Conservation (phyloP, 768 basidiomycete genomes). For the Pilatotrama ljubarskyi region DNA sequence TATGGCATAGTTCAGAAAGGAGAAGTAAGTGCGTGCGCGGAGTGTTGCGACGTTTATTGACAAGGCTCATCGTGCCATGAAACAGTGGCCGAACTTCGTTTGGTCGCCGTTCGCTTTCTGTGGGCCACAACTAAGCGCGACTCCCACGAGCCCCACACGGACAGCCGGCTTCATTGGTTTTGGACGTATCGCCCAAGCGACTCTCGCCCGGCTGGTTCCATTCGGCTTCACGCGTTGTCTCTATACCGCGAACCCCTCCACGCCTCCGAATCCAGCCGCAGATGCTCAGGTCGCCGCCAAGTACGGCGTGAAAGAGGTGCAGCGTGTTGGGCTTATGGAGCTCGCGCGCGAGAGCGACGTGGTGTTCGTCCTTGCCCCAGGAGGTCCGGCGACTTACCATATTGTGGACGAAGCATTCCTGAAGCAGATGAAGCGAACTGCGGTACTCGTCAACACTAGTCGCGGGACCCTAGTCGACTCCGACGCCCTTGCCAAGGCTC, state of each 20-base stretch:
- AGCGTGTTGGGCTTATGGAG: constrained; percentile 60
- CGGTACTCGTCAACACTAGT: constrained; percentile 81
- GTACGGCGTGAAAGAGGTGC: constrained; percentile 40
- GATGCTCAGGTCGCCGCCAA: constrained; percentile 36
- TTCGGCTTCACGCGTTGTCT: constrained; percentile 80
- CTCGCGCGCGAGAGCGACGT: constrained; percentile 82
- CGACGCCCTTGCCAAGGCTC: constrained; percentile 79
- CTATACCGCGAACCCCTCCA: constrained; percentile 62
- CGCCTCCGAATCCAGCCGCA: constrained; percentile 41
- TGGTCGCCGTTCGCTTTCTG: constrained; percentile 88
- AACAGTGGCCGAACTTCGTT: constrained; percentile 73
- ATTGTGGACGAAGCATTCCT: constrained; percentile 74
- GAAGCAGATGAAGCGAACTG: constrained; percentile 79
- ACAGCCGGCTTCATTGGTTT: constrained; percentile 94
- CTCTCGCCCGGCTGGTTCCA: constrained; percentile 72
- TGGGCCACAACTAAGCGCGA: constrained; percentile 75
- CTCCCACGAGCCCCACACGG: constrained; percentile 47
- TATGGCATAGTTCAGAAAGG: constrained; percentile 67
- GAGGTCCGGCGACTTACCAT: constrained; percentile 68
- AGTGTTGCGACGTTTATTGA: background rate
- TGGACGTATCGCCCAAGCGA: constrained; percentile 89
- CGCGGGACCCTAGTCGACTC: constrained; percentile 90
- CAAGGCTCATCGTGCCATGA: background rate
- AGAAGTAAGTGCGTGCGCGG: constrained; percentile 45
- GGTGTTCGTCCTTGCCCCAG: constrained; percentile 81